Base-by-base conservation (phyloP, 2,329 filamentous ascomycete genomes). In the Ophiosphaerella narmari region DNA sequence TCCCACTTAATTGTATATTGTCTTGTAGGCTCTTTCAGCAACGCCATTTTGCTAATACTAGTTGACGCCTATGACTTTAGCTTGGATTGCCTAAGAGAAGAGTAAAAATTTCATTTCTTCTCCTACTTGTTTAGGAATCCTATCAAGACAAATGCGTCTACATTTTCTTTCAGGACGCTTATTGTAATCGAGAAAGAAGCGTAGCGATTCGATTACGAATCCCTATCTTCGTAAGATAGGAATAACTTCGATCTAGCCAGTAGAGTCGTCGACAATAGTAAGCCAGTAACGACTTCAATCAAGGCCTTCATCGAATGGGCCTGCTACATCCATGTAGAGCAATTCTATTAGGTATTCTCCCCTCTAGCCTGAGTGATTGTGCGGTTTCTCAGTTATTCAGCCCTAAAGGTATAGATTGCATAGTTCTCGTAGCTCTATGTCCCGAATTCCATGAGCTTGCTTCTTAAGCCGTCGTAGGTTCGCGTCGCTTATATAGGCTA, bases 341-440 rank as follows among this genome's bases (percentile, higher is more conserved):
- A 57, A 29, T 39, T 57, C 54, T 43, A 54, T 50, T 39, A 46
- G 46, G 31, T 57, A 50, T 33, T 55, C 39, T 47, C 52, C 47
- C 43, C 33, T 55, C 43, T 39, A 16, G 5, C 26, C 26, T 29
- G 26, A 11, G 9, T 5, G 12, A n/a, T 24, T 40, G 26, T 48
- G 33, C 31, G 48, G 39, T 18, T 51, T 47, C 21, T 54, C 40
- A 29, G 14, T 48, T 40, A 52, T 52, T 23, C 35, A 7, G 36
- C 50, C 45, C 41, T 44, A 31, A 13, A 52, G 29, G 33, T 40
- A 52, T 29, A 40, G 50, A 7, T 49, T 45, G 41, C 46, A 52
- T 35, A 40, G 49, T 11, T 52, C 24, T 52, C 44, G 39, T 31
- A 39, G 49, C 44, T 52, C 49, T 26, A 33, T 23, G 32, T 52